Percentiles rank a stretch among this genome's conserved stretches.
phyloP scores from a whole-genome alignment of 2,329 filamentous ascomycete genomes.

The Boeremia exigua region DNA sequence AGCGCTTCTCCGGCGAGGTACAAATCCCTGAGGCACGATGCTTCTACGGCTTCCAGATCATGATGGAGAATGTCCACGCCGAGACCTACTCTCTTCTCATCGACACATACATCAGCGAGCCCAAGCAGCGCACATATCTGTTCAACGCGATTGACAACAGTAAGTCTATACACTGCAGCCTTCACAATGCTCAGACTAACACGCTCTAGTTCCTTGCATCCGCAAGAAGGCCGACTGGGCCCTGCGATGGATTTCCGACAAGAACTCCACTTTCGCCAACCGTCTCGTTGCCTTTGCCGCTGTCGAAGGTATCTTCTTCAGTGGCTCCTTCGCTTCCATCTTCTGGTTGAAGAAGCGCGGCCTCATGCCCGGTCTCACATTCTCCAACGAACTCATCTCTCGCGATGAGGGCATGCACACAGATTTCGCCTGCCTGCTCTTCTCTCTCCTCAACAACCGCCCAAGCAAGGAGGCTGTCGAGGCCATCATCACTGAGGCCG shows the following conservation, averaged over 20 bases:
- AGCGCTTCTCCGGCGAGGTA: constrained; percentile 96
- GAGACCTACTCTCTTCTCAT: constrained; percentile 99
- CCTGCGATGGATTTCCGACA: constrained; percentile 90
- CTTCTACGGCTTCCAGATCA: constrained; percentile 99
- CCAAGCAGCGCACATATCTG: constrained; percentile 88
- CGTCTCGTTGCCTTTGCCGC: constrained; percentile 96
- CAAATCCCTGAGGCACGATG: constrained; percentile 97
- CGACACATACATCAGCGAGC: constrained; percentile 99
- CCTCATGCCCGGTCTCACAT: constrained; percentile 96
- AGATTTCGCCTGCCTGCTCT: constrained; percentile 96
- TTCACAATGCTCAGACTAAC: constrained; percentile 28
- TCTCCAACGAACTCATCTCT: constrained; percentile 99
- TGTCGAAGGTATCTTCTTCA: constrained; percentile 99
- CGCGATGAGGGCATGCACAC: constrained; percentile 99
- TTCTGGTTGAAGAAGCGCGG: constrained; percentile 99
- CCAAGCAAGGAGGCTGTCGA: constrained; percentile 81
- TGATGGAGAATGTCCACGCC: constrained; percentile 99
- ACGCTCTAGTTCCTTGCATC: constrained; percentile 80
- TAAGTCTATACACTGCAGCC: constrained; percentile 53
- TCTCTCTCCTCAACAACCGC: constrained; percentile 95
- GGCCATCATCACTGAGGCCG: constrained; percentile 92
- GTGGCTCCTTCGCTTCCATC: constrained; percentile 96
- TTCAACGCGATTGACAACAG: constrained; percentile 99
- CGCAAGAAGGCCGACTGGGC: constrained; percentile 99
- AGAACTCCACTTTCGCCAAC: constrained; percentile 91